Percentiles rank a stretch among this genome's conserved stretches.
These are phyloP conservation scores for Misopates orontium DNA, from an alignment of 257 asterid species.

Conservation along the genomic window DNA sequence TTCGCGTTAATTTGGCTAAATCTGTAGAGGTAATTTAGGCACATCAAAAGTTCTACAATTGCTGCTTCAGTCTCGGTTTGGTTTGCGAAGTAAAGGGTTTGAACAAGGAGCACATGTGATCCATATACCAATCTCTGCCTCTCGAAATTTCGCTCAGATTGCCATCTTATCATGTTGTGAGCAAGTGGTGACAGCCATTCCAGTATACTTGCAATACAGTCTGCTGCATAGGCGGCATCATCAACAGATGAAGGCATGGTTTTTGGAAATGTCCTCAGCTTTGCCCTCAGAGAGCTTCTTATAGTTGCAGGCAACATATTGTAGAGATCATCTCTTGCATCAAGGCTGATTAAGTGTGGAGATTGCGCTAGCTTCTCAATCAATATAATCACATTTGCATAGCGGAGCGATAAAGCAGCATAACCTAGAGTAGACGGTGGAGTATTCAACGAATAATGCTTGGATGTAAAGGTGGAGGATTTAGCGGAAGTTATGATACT, in stretches of 20 bases:
- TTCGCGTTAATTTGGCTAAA: conserved; percentile 45
- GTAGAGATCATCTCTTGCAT: conserved; percentile 80
- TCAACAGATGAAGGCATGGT: conserved; percentile 40
- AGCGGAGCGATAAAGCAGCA: conserved; percentile 71
- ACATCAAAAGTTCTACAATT: conserved; percentile 58
- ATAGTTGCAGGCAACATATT: conserved; percentile 65
- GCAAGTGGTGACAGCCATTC: conserved; percentile 86
- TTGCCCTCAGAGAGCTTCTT: conserved; percentile 52
- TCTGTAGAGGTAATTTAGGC: conserved; percentile 64
- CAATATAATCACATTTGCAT: conserved; percentile 57
- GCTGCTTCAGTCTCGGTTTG: conserved; percentile 59
- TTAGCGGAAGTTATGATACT: conserved; percentile 24
- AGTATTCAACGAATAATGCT: conserved; percentile 37
- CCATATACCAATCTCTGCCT: conserved; percentile 54
- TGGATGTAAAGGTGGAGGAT: conserved; percentile 40
- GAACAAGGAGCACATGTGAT: conserved; percentile 69
- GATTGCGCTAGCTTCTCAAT: conserved; percentile 67
- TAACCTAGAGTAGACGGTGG: conserved; percentile 58
- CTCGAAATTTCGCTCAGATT: conserved; percentile 71
- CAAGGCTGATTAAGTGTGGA: conserved; percentile 61
- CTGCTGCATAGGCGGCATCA: conserved; percentile 56
- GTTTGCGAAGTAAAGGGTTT: conserved; percentile 79
- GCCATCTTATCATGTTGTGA: conserved; percentile 74
- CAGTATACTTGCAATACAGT: conserved; percentile 57
- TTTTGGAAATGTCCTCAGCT: conserved; percentile 38